A percentile compares a stretch with the other conserved stretches of the same genome.
These are phyloP conservation scores for Backusella luteola DNA, from an alignment of 192 early-diverging fungal genomes.

Conservation along the genomic window DNA sequence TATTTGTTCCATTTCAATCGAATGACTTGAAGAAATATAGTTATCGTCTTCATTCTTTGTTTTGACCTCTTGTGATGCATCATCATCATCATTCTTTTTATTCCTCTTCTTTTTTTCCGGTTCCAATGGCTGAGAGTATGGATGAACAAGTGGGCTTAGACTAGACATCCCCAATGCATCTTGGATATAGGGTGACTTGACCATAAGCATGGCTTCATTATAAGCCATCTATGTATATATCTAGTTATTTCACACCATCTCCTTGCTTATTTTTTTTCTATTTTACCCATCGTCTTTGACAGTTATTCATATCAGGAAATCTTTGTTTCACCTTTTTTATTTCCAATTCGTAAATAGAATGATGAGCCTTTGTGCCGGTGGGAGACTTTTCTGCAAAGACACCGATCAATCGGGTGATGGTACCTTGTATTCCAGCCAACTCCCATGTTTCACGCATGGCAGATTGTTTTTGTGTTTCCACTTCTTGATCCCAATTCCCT, in stretches of 20 bases:
- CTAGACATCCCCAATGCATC: slow-evolving; percentile 10
- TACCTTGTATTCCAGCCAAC: slow-evolving; percentile 3
- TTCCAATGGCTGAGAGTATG: not conserved
- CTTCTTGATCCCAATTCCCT: not conserved
- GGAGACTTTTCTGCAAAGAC: not conserved
- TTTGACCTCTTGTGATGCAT: not conserved
- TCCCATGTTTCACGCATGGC: not conserved
- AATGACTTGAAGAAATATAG: not conserved
- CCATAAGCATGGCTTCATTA: not conserved
- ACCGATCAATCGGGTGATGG: not conserved
- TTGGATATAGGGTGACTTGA: not conserved
- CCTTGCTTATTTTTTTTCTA: not conserved
- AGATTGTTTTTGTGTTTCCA: not conserved
- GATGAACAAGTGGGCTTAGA: not conserved
- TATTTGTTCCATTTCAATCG: not conserved
- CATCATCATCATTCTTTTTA: not conserved
- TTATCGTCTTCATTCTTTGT: not conserved
- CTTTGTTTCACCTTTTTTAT: not conserved
- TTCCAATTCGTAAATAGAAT: slow-evolving; percentile 5
- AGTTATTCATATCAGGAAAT: not conserved
- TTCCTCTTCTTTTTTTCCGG: not conserved
- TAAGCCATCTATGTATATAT: slow-evolving; percentile 2
- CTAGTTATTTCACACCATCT: not conserved
- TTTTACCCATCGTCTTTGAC: slow-evolving; percentile 14
- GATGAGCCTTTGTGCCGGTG: not conserved